Evolutionary conservation across 139 green algal genomes (phyloP), one percentile per base, ranked within the genome.

Genomic region (Trebouxia sp.): DNA sequence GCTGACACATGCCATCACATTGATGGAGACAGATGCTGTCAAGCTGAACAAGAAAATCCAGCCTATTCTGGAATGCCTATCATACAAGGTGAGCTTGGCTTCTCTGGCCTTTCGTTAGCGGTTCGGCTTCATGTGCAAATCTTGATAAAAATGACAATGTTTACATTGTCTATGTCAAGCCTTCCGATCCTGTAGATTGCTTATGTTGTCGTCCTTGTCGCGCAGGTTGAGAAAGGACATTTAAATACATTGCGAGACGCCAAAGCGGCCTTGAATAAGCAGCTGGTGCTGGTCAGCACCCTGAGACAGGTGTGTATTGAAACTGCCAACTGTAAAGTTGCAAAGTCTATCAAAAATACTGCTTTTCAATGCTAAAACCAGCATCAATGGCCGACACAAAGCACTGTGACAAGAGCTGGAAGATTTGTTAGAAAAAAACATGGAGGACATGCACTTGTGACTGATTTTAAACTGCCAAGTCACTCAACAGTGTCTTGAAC

Each of bases 231-330:
- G 28, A 62, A 53, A 22, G 58, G 42, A 7, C 78, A 84, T 78
- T 74, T 88, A 20, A 77, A 88, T 53, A 66, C 65, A 8, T 47
- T 88, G 74, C 82, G 82, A 11, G 32, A 75, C 22, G 48, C 66
- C 74, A 88, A 88, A 53, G 37, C 50, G 28, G 20, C 24, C 9
- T 41, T 86, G 28, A 70, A 79, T 30, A 51, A 65, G 45, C 79
- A 85, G 55, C 51, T 79, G 5, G 39, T 20, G 1, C 74, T 83
- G 12, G 75, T 87, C 43, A 10, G 48, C 48, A 76, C 55, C 8
- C 12, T 85, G 32, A 83, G 79, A 26, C 38, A 82, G 76, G 76
- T 81, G 24, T 6, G 2, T 78, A 41, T 26, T n/a, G 28, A 28
- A 42, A 10, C 28, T 42, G 28, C 30, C 39, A 9, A 42, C 8